These are phyloP conservation scores for Hamamelis virginiana DNA, from an alignment of 164 flowering plant species.

Conservation along the genomic window DNA sequence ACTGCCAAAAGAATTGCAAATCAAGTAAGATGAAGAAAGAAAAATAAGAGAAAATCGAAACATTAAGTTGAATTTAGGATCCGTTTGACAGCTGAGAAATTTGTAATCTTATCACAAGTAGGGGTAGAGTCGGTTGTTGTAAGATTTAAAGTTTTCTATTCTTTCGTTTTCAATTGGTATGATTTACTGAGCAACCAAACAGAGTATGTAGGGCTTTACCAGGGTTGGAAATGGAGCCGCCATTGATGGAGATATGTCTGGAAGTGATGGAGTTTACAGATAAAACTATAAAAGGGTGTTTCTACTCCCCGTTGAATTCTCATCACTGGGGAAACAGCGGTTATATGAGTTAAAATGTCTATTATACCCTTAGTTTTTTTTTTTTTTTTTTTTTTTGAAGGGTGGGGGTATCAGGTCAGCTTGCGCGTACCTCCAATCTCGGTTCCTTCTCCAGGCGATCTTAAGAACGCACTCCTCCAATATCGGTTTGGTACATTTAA, in stretches of 20 bases:
- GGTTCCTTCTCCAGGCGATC: too few relatives aligned
- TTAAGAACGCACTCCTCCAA: too few relatives aligned
- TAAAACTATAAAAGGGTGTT: background rate
- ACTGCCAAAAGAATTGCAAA: slow-evolving; percentile 26
- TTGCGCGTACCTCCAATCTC: too few relatives aligned
- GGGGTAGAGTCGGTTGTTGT: background rate
- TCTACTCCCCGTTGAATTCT: too few relatives aligned
- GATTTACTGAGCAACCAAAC: slow-evolving; percentile 5
- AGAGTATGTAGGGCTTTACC: slow-evolving; percentile 13
- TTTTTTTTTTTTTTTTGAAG: too few relatives aligned
- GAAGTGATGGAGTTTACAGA: background rate
- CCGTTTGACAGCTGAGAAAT: background rate
- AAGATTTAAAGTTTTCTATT: background rate
- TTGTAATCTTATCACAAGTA: background rate
- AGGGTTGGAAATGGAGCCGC: slow-evolving; percentile 33
- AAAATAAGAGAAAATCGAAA: too few relatives aligned
- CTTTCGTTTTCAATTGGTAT: background rate
- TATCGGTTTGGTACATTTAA: too few relatives aligned
- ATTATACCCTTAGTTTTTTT: too few relatives aligned
- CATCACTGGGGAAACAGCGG: background rate
- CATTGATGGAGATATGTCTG: slow-evolving; percentile 25
- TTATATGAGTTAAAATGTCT: too few relatives aligned
- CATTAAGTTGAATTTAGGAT: background rate
- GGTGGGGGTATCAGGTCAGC: too few relatives aligned
- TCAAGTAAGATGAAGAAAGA: background rate